A percentile compares a stretch with the other conserved stretches of the same genome.
Conservation (phyloP, 2,329 filamentous ascomycete genomes). For the Drechslerella coelobrocha region DNA sequence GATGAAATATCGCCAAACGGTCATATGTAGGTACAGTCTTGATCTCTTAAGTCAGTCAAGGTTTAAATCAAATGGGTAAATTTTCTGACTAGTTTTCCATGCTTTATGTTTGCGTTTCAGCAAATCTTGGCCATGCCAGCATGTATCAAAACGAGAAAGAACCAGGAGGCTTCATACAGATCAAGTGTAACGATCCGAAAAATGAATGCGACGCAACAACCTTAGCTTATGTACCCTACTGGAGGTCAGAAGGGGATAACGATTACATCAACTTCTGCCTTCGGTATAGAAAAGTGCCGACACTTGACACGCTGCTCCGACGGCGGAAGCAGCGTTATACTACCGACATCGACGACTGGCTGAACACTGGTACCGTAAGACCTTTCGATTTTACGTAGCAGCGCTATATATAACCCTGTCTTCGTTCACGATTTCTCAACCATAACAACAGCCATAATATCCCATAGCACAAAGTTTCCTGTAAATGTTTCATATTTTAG, state of each 20-base stretch:
- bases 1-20: slow-evolving; percentile 5
- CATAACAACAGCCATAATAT: no score
- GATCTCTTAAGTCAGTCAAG: background rate
- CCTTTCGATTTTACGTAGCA: background rate
- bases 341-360: slow-evolving; percentile 2
- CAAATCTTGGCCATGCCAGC: background rate
- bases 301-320: background rate
- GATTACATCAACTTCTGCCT: slow-evolving; percentile 3
- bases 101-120: background rate
- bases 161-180: background rate
- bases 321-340: background rate
- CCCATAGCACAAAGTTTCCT: no score
- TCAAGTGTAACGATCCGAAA: slow-evolving; percentile 8
- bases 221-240: slow-evolving; percentile 6
- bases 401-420: no score
- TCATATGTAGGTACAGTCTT: slow-evolving; percentile 4
- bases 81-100: no score
- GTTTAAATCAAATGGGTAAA: background rate
- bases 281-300: background rate
- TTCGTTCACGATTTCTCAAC: no score
- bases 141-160: background rate
- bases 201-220: background rate
- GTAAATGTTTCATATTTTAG: no score
- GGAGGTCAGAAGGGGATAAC: background rate
- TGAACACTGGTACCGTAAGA: background rate